These are phyloP conservation scores for Trichopus zeylanicus DNA, from an alignment of 116 monocot genomes.

Conservation along the genomic window DNA sequence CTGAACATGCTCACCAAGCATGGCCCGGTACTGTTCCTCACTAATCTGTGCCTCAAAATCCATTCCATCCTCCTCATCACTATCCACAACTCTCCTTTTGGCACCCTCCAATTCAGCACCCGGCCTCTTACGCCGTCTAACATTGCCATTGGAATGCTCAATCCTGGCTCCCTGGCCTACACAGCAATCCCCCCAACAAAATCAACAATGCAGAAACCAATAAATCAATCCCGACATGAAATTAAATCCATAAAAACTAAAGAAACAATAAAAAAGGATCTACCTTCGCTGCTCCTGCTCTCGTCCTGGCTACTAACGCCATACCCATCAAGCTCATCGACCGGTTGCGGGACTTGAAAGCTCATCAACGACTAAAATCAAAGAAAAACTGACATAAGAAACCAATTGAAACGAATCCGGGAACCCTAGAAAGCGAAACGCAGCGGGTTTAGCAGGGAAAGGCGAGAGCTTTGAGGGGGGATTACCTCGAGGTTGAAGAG, in stretches of 20 bases:
- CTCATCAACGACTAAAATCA: constrained; percentile 72
- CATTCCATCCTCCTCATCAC: constrained; percentile 50
- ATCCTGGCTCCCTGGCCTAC: constrained; percentile 41
- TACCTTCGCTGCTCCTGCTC: constrained; percentile 66
- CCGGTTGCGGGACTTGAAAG: constrained; percentile 61
- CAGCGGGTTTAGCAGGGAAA: not conserved
- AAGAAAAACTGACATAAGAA: not conserved
- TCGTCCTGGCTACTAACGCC: constrained; percentile 64
- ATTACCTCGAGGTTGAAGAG: constrained; percentile 92
- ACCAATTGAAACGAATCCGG: not conserved
- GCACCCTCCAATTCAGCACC: constrained; percentile 29
- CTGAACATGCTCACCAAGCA: constrained; percentile 86
- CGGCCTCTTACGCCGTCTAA: constrained; percentile 34
- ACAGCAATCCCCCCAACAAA: not conserved
- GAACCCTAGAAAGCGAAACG: not conserved
- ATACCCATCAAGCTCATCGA: constrained; percentile 46
- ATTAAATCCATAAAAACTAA: not conserved
- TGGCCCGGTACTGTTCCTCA: constrained; percentile 81
- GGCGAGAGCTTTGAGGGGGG: not conserved
- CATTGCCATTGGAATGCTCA: constrained; percentile 45
- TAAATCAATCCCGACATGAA: not conserved
- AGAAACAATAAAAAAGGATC: not conserved
- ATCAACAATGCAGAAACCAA: not conserved
- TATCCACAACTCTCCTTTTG: constrained; percentile 33
- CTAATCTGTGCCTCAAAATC: constrained; percentile 45